Conservation (phyloP, 75 land plant genomes). For the Adiantum capillusveneris region DNA sequence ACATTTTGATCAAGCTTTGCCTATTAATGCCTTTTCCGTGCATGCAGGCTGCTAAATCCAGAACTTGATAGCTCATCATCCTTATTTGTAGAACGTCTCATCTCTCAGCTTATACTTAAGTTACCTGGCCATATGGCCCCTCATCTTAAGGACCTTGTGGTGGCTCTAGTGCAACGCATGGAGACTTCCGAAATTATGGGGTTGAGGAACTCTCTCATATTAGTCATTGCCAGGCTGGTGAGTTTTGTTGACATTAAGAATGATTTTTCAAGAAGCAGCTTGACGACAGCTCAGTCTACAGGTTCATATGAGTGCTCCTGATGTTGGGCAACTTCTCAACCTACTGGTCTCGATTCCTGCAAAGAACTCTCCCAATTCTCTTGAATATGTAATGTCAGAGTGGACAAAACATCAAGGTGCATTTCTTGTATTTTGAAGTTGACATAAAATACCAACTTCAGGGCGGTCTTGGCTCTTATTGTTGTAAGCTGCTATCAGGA, state of each 20-base stretch:
- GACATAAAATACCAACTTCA: no score
- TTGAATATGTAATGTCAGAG: conserved; percentile 83
- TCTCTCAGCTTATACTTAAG: conserved; percentile 78
- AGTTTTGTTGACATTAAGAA: conserved; percentile 1
- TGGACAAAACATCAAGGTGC: conserved; percentile 87
- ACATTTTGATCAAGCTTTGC: no score
- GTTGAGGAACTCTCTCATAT: conserved; percentile 62
- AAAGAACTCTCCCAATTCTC: conserved; percentile 58
- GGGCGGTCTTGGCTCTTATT: neutral
- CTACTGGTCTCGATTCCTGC: conserved; percentile 51
- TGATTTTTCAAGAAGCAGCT: no score
- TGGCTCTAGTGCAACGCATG: conserved; percentile 78
- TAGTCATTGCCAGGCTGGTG: conserved; percentile 93
- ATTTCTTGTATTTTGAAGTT: neutral
- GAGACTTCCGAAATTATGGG: conserved; percentile 57
- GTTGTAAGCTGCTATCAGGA: conserved; percentile 28
- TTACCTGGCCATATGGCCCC: conserved; percentile 68
- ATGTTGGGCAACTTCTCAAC: conserved; percentile 65
- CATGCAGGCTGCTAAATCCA: conserved; percentile 76
- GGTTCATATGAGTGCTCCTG: conserved; percentile 85
- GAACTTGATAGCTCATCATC: conserved; percentile 80
- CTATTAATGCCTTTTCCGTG: no score
- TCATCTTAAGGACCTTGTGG: conserved; percentile 66
- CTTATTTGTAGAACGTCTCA: conserved; percentile 75
- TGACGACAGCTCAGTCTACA: no score